Base-by-base conservation (phyloP, 1,284 basidiomycete species). In the Xanthoconium separans region DNA sequence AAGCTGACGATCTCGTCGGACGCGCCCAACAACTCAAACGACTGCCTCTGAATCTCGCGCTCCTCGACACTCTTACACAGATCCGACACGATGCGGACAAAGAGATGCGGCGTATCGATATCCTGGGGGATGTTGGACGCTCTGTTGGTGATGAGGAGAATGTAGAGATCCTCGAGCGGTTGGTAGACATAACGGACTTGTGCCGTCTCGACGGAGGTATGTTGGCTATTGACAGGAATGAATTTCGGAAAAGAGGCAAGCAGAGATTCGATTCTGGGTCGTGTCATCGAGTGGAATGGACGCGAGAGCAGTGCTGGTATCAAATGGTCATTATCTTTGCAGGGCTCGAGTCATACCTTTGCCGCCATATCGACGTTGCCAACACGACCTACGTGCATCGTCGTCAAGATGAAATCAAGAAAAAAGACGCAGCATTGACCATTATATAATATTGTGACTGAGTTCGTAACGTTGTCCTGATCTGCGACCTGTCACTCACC, bases 161-260 rank as follows among this genome's bases (percentile, higher is more conserved):
- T 96, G 73, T 98, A 98, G 47, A 99, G 85, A 70, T 99, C 96
- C 72, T 99, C 97, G 47, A 99, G 83, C 0, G 96, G 96, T 69
- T 98, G 95, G 73, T 98, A 99, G 63, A 99, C 96, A 71, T 95
- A 99, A 63, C 97, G 92, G 52, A 96, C 94, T 72, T 95, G 91
- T 46, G 85, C 72, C 0, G 91, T 95, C 75, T 97, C 94, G 62
- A 97, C 89, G 13, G 94, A 94, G 10, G 97, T 99, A 74, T 99
- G 97, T 74, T 99, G 96, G 16, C 92, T 95, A 66, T 94, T 94
- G 57, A 88, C 84, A n/a, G 93, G 94, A 63, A 99, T 96, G 63
- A 98, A 87, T 73, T 98, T 98, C 12, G 96, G 95, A 79, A 99
- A 99, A 7, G 95, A 95, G 10, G 95, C 89, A 42, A 99, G 87